Base-by-base conservation (phyloP, 306 rosid species). In the Cucurbita ficifolia region DNA sequence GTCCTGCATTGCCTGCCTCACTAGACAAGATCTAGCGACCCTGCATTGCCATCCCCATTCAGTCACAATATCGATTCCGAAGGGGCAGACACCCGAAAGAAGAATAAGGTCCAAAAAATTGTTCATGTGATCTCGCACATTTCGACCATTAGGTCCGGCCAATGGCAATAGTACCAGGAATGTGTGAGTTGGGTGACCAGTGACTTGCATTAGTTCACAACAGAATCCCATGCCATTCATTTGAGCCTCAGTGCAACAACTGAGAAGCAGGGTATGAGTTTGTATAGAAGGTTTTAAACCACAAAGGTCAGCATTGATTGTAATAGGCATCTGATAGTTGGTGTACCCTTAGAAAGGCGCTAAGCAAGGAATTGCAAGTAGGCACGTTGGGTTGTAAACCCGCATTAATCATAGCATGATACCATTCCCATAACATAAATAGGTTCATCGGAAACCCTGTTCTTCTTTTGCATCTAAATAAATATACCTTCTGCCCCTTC, bases 31-130 rank as follows among this genome's bases (percentile, higher is more conserved):
- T 64, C 98, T 97, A 33, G 97, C 90, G 49, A 93, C 97, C 84
- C 85, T 82, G 83, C 97, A 88, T 82, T 94, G 75, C 10, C 97
- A 92, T 50, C 98, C 98, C 98, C 98, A 93, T 55, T 97, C 98
- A 0, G 98, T 93, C 54, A 93, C 85, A 38, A 93, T 93, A 60
- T 93, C 98, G 10, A 93, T 93, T 60, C 98, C 88, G 81, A 58
- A 85, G 22, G 97, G 98, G 57, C 86, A 70, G 24, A 84, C 78
- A 48, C 97, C 98, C 0, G 89, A 88, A 24, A 73, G 6, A 35
- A 93, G 88, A 96, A 93, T 87, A 79, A 88, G 75, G 78, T 93
- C 96, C 77, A 93, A 76, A 88, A 93, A 93, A 55, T 72, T 85
- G 81, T 79, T 85, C 54, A 78, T 86, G 53, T 93, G 98, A 61